Evolutionary conservation across 805 yeast species (phyloP).

Genomic region (Pichia gijzeniarum): DNA sequence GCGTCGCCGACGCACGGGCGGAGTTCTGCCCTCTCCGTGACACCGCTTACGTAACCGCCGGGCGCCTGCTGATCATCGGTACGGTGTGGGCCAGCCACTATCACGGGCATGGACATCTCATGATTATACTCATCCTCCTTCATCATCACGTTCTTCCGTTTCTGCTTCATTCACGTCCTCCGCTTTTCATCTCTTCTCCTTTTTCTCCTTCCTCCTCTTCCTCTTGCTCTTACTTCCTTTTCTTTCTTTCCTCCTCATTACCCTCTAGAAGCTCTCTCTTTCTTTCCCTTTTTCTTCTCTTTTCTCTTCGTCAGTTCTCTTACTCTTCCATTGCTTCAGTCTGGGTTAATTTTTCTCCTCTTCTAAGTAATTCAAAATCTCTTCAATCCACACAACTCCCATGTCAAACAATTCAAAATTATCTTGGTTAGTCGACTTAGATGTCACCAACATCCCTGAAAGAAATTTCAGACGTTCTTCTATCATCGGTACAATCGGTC

Average conservation of each 20-base stretch:
- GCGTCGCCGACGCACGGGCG: too few species aligned
- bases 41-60: too few species aligned
- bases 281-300: background rate
- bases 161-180: too few species aligned
- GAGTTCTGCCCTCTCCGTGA: too few species aligned
- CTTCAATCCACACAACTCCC: background rate
- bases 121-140: too few species aligned
- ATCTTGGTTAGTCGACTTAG: slow-evolving; percentile 79
- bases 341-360: background rate
- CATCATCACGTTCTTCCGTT: too few species aligned
- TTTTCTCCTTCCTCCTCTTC: background rate
- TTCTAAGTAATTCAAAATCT: too few species aligned
- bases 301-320: background rate
- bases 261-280: background rate
- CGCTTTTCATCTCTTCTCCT: background rate
- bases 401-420: slow-evolving; percentile 38
- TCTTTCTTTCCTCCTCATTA: background rate
- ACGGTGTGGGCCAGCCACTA: too few species aligned
- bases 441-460: slow-evolving; percentile 69
- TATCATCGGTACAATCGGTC: slow-evolving; percentile 98
- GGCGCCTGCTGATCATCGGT: too few species aligned
- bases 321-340: background rate
- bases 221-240: background rate
- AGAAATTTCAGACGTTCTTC: slow-evolving; percentile 85
- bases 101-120: too few species aligned